Base-by-base conservation (phyloP, 2,329 filamentous ascomycete species). In the Pseudogymnoascus sp. region DNA sequence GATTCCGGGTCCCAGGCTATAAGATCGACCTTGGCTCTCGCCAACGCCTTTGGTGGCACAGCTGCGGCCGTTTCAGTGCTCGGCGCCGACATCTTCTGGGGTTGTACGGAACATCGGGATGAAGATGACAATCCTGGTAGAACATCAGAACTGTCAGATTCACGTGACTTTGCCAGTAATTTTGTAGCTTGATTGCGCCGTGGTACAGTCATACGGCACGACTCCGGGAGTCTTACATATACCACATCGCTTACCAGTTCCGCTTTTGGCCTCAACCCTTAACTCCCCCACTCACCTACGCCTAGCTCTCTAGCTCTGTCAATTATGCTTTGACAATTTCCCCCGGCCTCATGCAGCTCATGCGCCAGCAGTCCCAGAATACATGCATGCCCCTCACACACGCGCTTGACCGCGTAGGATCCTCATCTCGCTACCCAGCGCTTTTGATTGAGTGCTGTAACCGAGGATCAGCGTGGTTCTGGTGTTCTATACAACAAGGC, bases 1-100 rank as follows among this genome's bases (percentile, higher is more conserved):
- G 72, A 75, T 14, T 65, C 66, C 8, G 74, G 68, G 62, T 81
- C 77, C 75, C 75, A 81, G 7, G 78, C 77, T 18, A 80, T 68
- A 38, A 80, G 70, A 60, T 70, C 54, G 12, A 77, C 65, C 57
- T 69, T 70, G 7, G 63, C 60, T 50, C 20, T 58, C 6, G 16
- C n/a, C 11, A 16, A 11, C n/a, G 5, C n/a, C 16, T 54, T 54
- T 11, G 7, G 20, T 11, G 39, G 39, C 20, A 25, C 12, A 25
- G 11, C 20, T 25, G 20, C 39, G 6, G 20, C 12, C 7, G 39
- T 43, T 20, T 25, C 28, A 33, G n/a, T 54, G 28, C 16, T 54
- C 18, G 47, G 28, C 47, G 16, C 47, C 28, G 33, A 20, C 47
- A 54, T 54, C 6, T 20, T 54, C n/a, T 20, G 16, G 28, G 47